These are phyloP conservation scores for Candolleomyces efflorescens DNA, from an alignment of 768 basidiomycete species.

Conservation along the genomic window DNA sequence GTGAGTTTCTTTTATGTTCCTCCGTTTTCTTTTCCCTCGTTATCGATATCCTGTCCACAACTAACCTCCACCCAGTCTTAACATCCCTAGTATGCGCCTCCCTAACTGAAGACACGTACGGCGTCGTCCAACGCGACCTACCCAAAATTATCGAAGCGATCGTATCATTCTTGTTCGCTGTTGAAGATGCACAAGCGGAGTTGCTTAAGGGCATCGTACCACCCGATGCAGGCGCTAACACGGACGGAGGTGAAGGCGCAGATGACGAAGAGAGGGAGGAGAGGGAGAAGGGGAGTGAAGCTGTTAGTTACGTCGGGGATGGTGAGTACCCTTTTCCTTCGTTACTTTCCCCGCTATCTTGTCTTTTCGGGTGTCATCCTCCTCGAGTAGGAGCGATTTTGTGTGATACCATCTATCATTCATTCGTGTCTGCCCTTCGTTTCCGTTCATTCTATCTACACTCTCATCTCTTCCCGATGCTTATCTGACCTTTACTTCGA, in stretches of 20 bases:
- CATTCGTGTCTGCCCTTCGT: no score
- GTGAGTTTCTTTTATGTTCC: conserved; percentile 30
- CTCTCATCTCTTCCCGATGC: no score
- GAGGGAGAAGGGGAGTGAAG: conserved; percentile 50
- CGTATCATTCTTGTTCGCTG: conserved; percentile 55
- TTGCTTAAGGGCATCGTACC: conserved; percentile 33
- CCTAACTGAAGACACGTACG: conserved; percentile 75
- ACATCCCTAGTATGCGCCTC: conserved; percentile 68
- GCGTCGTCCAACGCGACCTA: conserved; percentile 81
- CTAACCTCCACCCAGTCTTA: conserved; percentile 43
- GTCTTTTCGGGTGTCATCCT: no score
- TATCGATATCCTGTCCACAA: neutral
- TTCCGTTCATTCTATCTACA: no score
- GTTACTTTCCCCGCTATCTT: no score
- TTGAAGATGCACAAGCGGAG: conserved; percentile 63
- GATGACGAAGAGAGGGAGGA: conserved; percentile 43
- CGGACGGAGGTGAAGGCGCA: no score
- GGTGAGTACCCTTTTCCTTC: conserved; percentile 40
- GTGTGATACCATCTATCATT: no score
- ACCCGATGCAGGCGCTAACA: no score
- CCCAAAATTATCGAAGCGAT: conserved; percentile 78
- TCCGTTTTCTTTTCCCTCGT: neutral
- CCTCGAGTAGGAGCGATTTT: no score
- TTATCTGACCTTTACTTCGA: neutral
- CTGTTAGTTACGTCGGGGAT: conserved; percentile 49